Evolutionary conservation across 2,329 filamentous ascomycete species (phyloP).

Genomic region (Epicoccum sorghinum): DNA sequence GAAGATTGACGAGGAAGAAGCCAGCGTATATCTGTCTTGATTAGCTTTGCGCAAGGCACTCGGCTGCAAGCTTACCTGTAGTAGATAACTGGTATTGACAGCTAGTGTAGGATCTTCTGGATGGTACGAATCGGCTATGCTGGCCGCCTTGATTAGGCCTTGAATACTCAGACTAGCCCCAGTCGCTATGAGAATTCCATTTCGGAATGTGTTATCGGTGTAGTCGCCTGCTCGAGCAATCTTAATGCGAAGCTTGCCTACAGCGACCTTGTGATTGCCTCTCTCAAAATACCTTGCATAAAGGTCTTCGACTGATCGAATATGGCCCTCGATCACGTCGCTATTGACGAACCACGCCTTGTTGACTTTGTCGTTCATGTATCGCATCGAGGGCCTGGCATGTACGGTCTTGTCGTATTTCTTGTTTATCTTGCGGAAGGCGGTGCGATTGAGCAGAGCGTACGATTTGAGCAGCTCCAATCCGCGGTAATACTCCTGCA

Average conservation of each 20-base stretch:
- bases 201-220: constrained; percentile 64
- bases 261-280: constrained; percentile 90
- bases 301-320: constrained; percentile 83
- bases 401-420: constrained; percentile 95
- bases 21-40: constrained; percentile 78
- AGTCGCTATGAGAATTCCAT: constrained; percentile 55
- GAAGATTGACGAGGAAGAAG: constrained; percentile 81
- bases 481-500: constrained; percentile 92
- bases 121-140: constrained; percentile 33
- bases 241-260: constrained; percentile 81
- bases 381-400: constrained; percentile 76
- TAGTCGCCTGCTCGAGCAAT: constrained; percentile 64
- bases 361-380: constrained; percentile 91
- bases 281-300: constrained; percentile 95
- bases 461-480: constrained; percentile 93
- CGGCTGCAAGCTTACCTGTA: constrained; percentile 60
- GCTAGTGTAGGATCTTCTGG: constrained; percentile 27
- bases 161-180: constrained; percentile 53
- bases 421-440: constrained; percentile 97
- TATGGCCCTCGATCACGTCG: constrained; percentile 79
- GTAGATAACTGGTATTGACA: constrained; percentile 57
- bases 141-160: constrained; percentile 49
- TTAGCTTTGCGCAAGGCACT: constrained; percentile 39
- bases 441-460: constrained; percentile 85
- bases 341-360: constrained; percentile 91